These are phyloP conservation scores for Dryas integrifolia DNA, from an alignment of 331 rosid species.

Conservation along the genomic window DNA sequence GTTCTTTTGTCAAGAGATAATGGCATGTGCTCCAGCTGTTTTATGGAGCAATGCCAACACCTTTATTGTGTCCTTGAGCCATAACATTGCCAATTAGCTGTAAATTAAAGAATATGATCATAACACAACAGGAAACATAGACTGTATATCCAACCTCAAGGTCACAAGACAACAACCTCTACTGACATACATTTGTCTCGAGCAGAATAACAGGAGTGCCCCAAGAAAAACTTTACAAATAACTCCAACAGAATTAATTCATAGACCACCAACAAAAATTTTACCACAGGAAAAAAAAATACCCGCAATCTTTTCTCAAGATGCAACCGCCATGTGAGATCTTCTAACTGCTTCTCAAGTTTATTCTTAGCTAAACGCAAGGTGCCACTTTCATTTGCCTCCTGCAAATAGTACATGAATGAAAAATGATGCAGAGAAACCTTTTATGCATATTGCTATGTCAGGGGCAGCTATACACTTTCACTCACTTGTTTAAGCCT, in stretches of 20 bases:
- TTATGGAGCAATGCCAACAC: neutral
- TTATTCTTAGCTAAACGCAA: conserved; percentile 91
- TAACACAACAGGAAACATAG: neutral
- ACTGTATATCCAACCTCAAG: neutral
- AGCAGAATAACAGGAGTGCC: neutral
- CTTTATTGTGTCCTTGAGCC: neutral
- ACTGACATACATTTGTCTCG: neutral
- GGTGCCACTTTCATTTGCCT: conserved; percentile 97
- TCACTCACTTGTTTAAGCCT: conserved; percentile 62
- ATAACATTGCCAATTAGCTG: conserved; percentile 1
- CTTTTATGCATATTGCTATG: conserved; percentile 5
- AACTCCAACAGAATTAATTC: neutral
- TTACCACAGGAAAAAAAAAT: conserved; percentile 21
- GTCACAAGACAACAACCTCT: neutral
- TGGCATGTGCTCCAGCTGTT: neutral
- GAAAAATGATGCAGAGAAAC: conserved; percentile 7
- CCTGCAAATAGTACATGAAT: conserved; percentile 47
- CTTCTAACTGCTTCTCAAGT: conserved; percentile 96
- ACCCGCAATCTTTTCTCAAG: conserved; percentile 96
- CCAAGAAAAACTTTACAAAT: neutral
- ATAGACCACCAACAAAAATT: neutral
- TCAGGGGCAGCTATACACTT: neutral
- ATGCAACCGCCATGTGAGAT: conserved; percentile 90
- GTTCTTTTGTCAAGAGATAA: neutral
- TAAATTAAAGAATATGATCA: neutral